phyloP scores from a whole-genome alignment of 148 eudicot genomes.

The Persicaria maculosa region DNA sequence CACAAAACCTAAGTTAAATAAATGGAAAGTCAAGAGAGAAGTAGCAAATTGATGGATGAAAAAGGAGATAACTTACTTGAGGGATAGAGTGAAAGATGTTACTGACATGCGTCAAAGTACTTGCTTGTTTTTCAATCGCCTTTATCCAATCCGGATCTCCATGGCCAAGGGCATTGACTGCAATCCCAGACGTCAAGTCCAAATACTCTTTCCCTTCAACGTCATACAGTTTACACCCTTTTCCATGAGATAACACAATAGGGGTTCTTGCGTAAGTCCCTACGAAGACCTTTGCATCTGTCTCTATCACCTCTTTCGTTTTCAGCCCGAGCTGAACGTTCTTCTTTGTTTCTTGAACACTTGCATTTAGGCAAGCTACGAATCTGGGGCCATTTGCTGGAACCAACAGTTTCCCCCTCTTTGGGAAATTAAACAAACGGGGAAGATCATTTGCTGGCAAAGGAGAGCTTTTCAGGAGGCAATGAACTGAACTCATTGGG shows the following conservation, averaged over 20 bases:
- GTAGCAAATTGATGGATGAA: not conserved
- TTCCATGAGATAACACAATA: slow-evolving; percentile 62
- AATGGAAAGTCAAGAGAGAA: not conserved
- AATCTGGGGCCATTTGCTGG: not conserved
- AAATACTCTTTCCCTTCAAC: slow-evolving; percentile 73
- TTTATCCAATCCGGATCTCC: slow-evolving; percentile 69
- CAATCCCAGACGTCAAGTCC: slow-evolving; percentile 83
- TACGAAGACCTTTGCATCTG: slow-evolving; percentile 50
- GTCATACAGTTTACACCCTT: slow-evolving; percentile 74
- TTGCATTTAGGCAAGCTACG: slow-evolving; percentile 26
- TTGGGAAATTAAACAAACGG: slow-evolving; percentile 21
- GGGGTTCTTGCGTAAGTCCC: slow-evolving; percentile 72
- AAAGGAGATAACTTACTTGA: slow-evolving; percentile 31
- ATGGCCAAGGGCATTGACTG: slow-evolving; percentile 89
- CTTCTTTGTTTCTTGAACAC: slow-evolving; percentile 22
- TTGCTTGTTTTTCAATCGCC: slow-evolving; percentile 53
- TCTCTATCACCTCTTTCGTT: slow-evolving; percentile 42
- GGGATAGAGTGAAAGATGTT: slow-evolving; percentile 63
- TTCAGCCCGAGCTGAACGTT: slow-evolving; percentile 14
- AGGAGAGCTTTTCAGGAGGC: slow-evolving; percentile 19
- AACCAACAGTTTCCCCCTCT: not conserved
- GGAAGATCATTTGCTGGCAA: slow-evolving; percentile 19
- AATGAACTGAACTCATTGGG: slow-evolving; percentile 26
- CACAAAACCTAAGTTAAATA: not conserved
- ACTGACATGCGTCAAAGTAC: slow-evolving; percentile 63